Evolutionary conservation across 139 green algal species (phyloP), one percentile per base, ranked within the genome.

Genomic region (Chlamydomonas eustigma): DNA sequence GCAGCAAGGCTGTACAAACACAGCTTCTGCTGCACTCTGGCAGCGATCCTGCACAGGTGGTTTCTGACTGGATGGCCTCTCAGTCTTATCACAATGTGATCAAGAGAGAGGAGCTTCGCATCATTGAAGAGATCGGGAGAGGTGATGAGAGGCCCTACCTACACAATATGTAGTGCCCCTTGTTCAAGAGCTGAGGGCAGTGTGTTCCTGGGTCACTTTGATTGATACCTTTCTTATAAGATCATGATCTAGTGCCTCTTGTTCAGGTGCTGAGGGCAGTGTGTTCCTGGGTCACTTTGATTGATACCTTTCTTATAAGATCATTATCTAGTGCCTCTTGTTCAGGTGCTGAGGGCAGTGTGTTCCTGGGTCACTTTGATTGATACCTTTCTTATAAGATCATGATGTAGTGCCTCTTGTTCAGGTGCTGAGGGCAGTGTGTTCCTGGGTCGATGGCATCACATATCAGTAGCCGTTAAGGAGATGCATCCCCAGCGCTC

Each of bases 391-490:
- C n/a, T n/a, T n/a, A n/a, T n/a, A n/a, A n/a, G n/a, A n/a, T n/a
- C n/a, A n/a, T n/a, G n/a, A 77, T 36, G 33, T 34, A 34, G 3
- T 18, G 5, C 18, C 44, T 18, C 6, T 28, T 70, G 18, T 28
- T 22, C 63, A 70, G 80, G 80, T 51, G 80, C 80, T 0, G 80
- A 85, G 80, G 81, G 81, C 31, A 80, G 74, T 12, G 81, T 86
- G 52, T 86, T 72, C 63, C 67, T 73, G 1, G 81, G 81, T 5
- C 71, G 76, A 30, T 86, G 81, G 81, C 81, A 86, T 52, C 81
- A 86, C 73, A 86, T 86, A 30, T 73, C 82, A 58, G 81, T 86
- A 39, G 81, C 81, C 1, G 76, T 86, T 2, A 83, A 83, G 74
- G 78, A 83, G 74, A 86, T 86, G 76, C 81, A 86, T 67, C 50